A percentile compares a stretch with the other conserved stretches of the same genome.
phyloP scores from a whole-genome alignment of 2,329 filamentous ascomycete genomes.

The Paecilomyces sp. region DNA sequence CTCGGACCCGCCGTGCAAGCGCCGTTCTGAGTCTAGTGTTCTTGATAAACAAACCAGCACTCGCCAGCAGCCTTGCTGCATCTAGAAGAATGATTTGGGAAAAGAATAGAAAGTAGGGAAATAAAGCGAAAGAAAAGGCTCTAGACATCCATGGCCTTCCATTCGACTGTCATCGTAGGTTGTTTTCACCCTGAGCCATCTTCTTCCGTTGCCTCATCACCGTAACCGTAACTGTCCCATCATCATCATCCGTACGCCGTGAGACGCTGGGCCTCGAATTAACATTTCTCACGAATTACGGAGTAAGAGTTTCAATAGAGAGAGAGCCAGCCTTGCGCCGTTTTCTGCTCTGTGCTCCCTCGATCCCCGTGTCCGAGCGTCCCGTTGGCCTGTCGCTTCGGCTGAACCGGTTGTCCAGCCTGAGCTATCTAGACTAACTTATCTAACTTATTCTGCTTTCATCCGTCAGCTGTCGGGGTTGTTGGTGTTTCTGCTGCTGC shows the following conservation, averaged over 20 bases:
- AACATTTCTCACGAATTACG: not conserved
- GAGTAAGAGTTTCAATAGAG: not conserved
- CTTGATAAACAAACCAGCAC: slow-evolving; percentile 1
- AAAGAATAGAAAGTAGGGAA: too few species aligned
- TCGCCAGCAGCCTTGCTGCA: not conserved
- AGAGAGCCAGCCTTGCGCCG: not conserved
- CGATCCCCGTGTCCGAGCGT: not conserved
- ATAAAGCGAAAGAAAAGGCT: not conserved
- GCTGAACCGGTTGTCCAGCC: not conserved
- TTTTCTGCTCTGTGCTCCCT: not conserved
- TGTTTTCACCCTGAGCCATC: not conserved
- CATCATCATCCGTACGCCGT: too few species aligned
- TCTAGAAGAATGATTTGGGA: not conserved
- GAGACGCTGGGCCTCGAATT: too few species aligned
- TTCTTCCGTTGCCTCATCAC: not conserved
- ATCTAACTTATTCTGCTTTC: not conserved
- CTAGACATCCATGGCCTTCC: not conserved
- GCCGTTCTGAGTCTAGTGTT: slow-evolving; percentile 1
- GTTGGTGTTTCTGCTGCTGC: not conserved
- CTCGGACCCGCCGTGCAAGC: not conserved
- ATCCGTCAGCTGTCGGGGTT: not conserved
- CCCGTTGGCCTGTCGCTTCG: not conserved
- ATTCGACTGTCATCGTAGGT: not conserved
- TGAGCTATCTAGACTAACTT: not conserved
- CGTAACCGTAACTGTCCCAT: too few species aligned